A percentile compares a stretch with the other conserved stretches of the same genome.
These are phyloP conservation scores for Hypoxylon rubiginosum DNA, from an alignment of 2,329 filamentous ascomycete genomes.

Conservation along the genomic window DNA sequence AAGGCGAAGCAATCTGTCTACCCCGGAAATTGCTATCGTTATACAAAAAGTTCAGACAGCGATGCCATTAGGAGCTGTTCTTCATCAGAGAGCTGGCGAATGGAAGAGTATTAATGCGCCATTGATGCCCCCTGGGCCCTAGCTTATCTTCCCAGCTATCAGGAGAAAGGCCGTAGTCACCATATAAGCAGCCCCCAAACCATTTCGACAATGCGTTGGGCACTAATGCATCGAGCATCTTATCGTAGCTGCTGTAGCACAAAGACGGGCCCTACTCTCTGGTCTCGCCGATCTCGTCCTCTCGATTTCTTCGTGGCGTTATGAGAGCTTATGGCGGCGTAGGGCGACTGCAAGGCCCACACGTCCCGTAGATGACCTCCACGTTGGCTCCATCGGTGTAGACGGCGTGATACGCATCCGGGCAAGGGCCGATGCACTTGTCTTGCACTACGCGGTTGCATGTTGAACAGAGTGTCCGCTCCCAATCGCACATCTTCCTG, in stretches of 20 bases:
- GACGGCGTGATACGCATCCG: constrained; percentile 18
- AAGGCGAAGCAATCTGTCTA: neutral
- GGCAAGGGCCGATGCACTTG: constrained; percentile 22
- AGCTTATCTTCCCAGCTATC: too few species aligned
- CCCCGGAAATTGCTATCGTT: too few species aligned
- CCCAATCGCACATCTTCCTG: constrained; percentile 23
- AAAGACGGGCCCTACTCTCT: neutral
- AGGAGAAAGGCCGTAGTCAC: too few species aligned
- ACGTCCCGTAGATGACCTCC: constrained; percentile 17
- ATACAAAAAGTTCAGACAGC: too few species aligned
- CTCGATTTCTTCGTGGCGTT: neutral
- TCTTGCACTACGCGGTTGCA: constrained; percentile 23
- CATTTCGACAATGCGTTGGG: too few species aligned
- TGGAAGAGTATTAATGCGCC: too few species aligned
- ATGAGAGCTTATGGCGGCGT: constrained; percentile 10
- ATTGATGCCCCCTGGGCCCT: too few species aligned
- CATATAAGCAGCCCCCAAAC: too few species aligned
- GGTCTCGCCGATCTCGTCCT: neutral
- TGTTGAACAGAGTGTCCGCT: constrained; percentile 20
- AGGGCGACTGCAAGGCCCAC: constrained; percentile 20
- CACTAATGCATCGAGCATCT: neutral
- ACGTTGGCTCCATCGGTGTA: constrained; percentile 21
- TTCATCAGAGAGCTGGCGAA: too few species aligned
- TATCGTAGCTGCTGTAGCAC: neutral
- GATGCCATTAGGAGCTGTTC: too few species aligned